Base-by-base conservation (phyloP, 1,284 basidiomycete genomes). In the Fomitopsis palustris region DNA sequence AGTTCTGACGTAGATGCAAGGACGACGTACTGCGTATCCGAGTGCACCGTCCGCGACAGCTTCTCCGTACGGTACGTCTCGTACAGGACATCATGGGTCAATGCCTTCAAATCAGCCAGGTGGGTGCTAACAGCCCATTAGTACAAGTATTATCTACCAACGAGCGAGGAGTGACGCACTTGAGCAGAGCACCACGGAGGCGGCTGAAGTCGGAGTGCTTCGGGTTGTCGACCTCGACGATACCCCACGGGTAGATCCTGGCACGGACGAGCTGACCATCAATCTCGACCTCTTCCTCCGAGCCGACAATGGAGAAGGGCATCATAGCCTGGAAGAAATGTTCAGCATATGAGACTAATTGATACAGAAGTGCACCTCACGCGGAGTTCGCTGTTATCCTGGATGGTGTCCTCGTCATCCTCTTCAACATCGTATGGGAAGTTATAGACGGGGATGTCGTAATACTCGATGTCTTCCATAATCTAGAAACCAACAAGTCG, bases 381-480 rank as follows among this genome's bases (percentile, higher is more conserved):
- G 57, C 95, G 84, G 59, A 98, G 87, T 74, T 96, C 95, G 69
- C 90, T 91, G 79, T 99, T 99, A 77, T 99, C 97, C 69, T 93
- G 89, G 64, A 99, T 96, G 4, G 96, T 98, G 70, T 99, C 97
- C 72, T 98, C 96, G 72, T 99, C 97, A 70, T 99, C 94, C 77
- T 99, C 97, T 75, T 99, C 97, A 23, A 95, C 90, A 68, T 99
- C 97, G 75, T 97, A 99, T 0, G 97, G 97, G 85, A 99, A 99
- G 81, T 99, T 99, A 84, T 99, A 99, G 49, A 99, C 92, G 6
- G 97, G 96, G 67, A 99, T 99, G 65, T 92, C 90, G 73, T 99
- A 98, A 80, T 98, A 86, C 72, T 98, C 96, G 67, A 99, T 98
- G 74, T 99, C 96, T 77, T 99, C 96, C 95, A 98, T 98, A 71